These are phyloP conservation scores for Fonsecaea pugnacius DNA, from an alignment of 2,329 filamentous ascomycete genomes.

Conservation along the genomic window DNA sequence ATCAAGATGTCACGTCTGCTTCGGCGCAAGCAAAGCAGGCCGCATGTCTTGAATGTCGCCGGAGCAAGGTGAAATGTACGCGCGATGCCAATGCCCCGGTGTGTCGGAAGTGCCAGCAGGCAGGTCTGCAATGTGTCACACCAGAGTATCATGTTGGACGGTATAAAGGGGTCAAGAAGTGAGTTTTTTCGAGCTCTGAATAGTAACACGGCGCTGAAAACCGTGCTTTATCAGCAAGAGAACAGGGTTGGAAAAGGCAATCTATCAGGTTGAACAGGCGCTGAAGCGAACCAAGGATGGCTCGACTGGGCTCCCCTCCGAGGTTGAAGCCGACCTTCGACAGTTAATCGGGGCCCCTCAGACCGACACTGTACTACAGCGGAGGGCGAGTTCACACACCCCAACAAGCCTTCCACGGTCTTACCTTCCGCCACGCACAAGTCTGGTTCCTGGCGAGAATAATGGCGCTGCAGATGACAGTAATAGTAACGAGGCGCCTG, in stretches of 20 bases:
- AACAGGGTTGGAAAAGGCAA: conserved; percentile 73
- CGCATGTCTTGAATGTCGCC: conserved; percentile 64
- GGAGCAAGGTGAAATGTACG: conserved; percentile 71
- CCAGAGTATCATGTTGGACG: conserved; percentile 74
- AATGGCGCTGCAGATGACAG: conserved; percentile 39
- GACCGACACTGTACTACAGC: conserved; percentile 40
- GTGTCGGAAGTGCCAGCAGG: conserved; percentile 66
- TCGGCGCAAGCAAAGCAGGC: conserved; percentile 33
- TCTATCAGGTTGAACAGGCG: conserved; percentile 74
- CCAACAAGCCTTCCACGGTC: neutral
- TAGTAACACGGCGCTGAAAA: conserved; percentile 25
- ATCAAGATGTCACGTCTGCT: conserved; percentile 23
- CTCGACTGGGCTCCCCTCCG: conserved; percentile 48
- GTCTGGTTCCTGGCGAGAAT: conserved; percentile 13
- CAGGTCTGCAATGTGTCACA: conserved; percentile 66
- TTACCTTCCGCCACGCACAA: conserved; percentile 24
- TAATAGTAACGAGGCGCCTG: conserved; percentile 33
- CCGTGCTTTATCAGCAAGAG: conserved; percentile 61
- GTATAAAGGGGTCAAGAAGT: conserved; percentile 79
- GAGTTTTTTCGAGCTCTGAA: conserved; percentile 38
- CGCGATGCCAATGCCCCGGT: conserved; percentile 57
- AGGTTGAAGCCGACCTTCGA: conserved; percentile 54
- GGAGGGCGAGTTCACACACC: conserved; percentile 18
- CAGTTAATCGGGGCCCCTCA: conserved; percentile 57
- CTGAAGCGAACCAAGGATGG: conserved; percentile 60